Percentiles rank a stretch among this genome's conserved stretches.
Conservation (phyloP, 208 protist species). For the Willaertia magna region DNA sequence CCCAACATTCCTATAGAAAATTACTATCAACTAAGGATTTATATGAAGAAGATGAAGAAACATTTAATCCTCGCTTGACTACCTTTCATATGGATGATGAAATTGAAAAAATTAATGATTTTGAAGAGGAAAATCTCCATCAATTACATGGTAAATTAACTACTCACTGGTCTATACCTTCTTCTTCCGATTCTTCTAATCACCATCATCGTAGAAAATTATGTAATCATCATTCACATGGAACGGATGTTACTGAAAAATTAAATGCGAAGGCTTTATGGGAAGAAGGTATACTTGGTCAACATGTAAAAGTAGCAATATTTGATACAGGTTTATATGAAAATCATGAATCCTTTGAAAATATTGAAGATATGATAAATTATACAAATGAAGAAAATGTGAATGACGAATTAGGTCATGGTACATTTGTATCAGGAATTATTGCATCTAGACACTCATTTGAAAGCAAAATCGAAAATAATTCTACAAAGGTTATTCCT, state of each 20-base stretch:
- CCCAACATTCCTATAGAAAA: background rate
- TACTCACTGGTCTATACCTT: background rate
- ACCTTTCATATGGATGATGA: background rate
- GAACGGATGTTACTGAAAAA: background rate
- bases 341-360: conserved; percentile 38
- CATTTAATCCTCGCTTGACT: background rate
- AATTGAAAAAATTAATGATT: background rate
- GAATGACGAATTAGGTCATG: conserved; percentile 74
- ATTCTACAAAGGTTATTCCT: background rate
- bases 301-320: conserved; percentile 51
- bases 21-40: background rate
- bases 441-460: conserved; percentile 47
- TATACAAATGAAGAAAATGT: conserved; percentile 54
- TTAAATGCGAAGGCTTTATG: conserved; percentile 23
- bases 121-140: background rate
- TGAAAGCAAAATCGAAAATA: background rate
- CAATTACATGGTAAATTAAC: background rate
- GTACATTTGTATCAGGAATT: conserved; percentile 86
- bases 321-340: conserved; percentile 69
- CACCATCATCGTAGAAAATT: background rate
- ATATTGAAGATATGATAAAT: conserved; percentile 46
- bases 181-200: background rate
- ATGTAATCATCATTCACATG: background rate
- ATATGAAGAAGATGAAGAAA: background rate
- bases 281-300: conserved; percentile 20